Evolutionary conservation across 345 rosid genomes (phyloP).

Genomic region (Melaleuca quinquenervia): DNA sequence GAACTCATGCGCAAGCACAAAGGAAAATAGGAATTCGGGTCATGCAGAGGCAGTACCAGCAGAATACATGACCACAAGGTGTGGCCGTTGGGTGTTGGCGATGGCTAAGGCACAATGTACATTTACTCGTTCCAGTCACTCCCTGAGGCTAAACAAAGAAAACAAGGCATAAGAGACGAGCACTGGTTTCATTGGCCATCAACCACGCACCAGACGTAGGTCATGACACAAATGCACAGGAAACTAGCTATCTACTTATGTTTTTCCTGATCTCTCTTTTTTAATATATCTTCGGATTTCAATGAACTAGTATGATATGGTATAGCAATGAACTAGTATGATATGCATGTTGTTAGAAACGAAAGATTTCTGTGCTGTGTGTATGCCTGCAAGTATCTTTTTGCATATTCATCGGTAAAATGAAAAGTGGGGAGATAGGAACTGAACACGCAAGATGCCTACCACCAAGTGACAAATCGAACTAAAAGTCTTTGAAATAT

Average conservation of each 20-base stretch:
- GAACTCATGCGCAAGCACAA: background rate
- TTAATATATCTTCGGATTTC: background rate
- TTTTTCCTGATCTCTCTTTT: background rate
- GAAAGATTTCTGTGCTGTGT: background rate
- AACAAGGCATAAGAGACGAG: background rate
- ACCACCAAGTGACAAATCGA: background rate
- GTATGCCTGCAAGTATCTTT: background rate
- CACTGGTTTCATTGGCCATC: background rate
- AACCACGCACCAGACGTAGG: background rate
- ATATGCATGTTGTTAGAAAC: background rate
- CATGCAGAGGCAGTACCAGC: conserved; percentile 36
- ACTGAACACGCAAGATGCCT: background rate
- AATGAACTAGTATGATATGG: background rate
- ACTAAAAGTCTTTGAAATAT: background rate
- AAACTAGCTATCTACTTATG: background rate
- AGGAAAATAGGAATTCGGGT: background rate
- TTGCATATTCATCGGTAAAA: background rate
- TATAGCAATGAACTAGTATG: background rate
- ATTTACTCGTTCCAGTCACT: conserved; percentile 34
- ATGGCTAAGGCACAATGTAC: conserved; percentile 82
- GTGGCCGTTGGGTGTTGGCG: conserved; percentile 86
- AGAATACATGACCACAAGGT: conserved; percentile 88
- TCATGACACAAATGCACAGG: background rate
- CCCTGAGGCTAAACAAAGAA: background rate
- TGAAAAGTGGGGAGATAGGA: background rate